Percentiles rank a stretch among this genome's conserved stretches.
Evolutionary conservation across 2,329 filamentous ascomycete species (phyloP).

Genomic region (Arthroderma sp.): DNA sequence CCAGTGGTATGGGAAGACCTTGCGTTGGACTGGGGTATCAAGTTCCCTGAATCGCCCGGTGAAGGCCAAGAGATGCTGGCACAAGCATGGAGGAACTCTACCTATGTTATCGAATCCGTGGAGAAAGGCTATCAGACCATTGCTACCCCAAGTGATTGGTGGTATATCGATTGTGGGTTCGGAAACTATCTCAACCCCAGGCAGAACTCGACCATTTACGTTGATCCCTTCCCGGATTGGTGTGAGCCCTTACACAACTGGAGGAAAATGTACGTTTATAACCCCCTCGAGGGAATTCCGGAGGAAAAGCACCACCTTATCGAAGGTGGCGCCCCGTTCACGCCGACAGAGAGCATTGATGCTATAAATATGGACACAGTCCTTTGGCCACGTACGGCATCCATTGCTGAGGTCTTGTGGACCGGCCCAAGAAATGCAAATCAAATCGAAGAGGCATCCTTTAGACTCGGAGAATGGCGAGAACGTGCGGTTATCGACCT

Average conservation of each 20-base stretch:
- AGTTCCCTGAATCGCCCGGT: constrained; percentile 24
- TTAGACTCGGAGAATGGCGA: constrained; percentile 59
- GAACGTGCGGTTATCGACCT: constrained; percentile 55
- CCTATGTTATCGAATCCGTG: constrained; percentile 15
- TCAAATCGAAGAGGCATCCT: constrained; percentile 44
- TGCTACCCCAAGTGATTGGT: constrained; percentile 19
- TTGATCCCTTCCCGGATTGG: constrained; percentile 14
- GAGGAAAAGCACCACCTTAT: constrained; percentile 51
- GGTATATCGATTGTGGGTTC: constrained; percentile 23
- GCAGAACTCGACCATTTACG: constrained; percentile 9
- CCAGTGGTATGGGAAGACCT: constrained; percentile 87
- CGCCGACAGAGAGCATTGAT: constrained; percentile 72
- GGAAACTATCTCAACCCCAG: constrained; percentile 23
- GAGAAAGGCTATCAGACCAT: constrained; percentile 20
- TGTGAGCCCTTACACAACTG: constrained; percentile 60
- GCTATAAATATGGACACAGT: constrained; percentile 57
- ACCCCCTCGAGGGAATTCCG: constrained; percentile 55
- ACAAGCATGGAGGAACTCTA: constrained; percentile 54
- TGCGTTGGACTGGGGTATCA: constrained; percentile 63
- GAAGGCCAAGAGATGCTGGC: constrained; percentile 48
- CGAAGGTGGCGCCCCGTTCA: constrained; percentile 66
- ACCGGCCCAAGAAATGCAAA: constrained; percentile 39
- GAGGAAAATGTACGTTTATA: constrained; percentile 67
- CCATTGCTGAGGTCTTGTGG: constrained; percentile 70
- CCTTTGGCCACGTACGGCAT: constrained; percentile 64